Percentiles rank a stretch among this genome's conserved stretches.
Conservation (phyloP, 495 filamentous ascomycete species). For the Xylaria palmicola region DNA sequence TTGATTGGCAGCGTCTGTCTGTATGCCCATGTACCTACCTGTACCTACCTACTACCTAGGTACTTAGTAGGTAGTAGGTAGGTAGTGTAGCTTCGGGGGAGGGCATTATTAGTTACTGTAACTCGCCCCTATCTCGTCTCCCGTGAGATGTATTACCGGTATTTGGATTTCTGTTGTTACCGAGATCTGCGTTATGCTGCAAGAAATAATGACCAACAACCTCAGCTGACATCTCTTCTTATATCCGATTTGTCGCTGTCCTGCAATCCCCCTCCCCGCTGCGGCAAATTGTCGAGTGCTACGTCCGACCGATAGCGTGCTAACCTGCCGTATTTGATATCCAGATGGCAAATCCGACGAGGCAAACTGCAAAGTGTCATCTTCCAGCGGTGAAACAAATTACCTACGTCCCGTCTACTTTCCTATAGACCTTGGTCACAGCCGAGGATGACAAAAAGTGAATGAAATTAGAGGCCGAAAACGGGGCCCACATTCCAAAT, state of each 20-base stretch:
- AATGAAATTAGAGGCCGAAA: not conserved
- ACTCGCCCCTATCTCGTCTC: not conserved
- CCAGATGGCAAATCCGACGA: not conserved
- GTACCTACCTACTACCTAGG: too few species aligned
- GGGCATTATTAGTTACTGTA: not conserved
- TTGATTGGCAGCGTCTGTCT: too few species aligned
- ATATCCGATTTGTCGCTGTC: not conserved
- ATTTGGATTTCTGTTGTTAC: slow-evolving; percentile 8
- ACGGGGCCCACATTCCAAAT: slow-evolving; percentile 13
- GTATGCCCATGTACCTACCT: too few species aligned
- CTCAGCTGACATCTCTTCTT: not conserved
- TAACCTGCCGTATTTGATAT: slow-evolving; percentile 1
- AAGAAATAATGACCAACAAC: not conserved
- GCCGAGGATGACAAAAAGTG: slow-evolving; percentile 7
- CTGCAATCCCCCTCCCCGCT: not conserved
- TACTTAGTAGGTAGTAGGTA: not conserved
- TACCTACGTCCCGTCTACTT: not conserved
- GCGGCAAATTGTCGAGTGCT: not conserved
- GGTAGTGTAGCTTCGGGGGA: not conserved
- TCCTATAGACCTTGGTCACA: not conserved
- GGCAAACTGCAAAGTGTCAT: not conserved
- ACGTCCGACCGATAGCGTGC: too few species aligned
- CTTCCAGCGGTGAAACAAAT: not conserved
- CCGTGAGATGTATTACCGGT: too few species aligned
- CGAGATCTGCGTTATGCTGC: not conserved